These are phyloP conservation scores for Penicillium sp. DNA, from an alignment of 2,329 filamentous ascomycete species.

Conservation along the genomic window DNA sequence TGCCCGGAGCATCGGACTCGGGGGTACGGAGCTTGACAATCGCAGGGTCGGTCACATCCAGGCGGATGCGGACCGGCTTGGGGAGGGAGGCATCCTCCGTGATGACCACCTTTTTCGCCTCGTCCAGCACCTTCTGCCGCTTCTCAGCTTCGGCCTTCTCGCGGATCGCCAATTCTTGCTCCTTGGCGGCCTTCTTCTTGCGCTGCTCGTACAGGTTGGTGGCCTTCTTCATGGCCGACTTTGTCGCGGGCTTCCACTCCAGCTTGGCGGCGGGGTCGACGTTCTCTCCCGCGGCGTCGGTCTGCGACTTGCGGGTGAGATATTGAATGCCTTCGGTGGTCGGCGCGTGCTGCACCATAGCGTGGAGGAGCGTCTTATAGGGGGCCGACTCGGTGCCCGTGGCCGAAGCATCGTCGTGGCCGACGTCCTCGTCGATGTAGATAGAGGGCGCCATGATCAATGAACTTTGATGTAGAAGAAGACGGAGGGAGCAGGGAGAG, in stretches of 20 bases:
- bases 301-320: conserved; percentile 69
- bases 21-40: conserved; percentile 59
- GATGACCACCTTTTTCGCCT: conserved; percentile 76
- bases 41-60: conserved; percentile 69
- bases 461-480: background rate
- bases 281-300: conserved; percentile 61
- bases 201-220: conserved; percentile 72
- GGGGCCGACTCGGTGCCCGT: conserved; percentile 73
- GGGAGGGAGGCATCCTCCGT: conserved; percentile 74
- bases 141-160: conserved; percentile 74
- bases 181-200: conserved; percentile 83
- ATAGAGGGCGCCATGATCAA: conserved; percentile 49
- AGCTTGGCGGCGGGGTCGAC: conserved; percentile 67
- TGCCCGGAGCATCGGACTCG: conserved; percentile 64
- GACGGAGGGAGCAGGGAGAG: background rate
- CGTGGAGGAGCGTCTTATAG: conserved; percentile 79
- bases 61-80: conserved; percentile 72
- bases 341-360: conserved; percentile 71
- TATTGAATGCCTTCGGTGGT: conserved; percentile 63
- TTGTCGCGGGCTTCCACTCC: conserved; percentile 80
- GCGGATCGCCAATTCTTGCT: conserved; percentile 70
- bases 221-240: conserved; percentile 84
- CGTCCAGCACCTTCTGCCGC: conserved; percentile 72
- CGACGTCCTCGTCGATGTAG: conserved; percentile 81
- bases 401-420: conserved; percentile 68